Evolutionary conservation across 192 early-diverging fungal species (phyloP), one percentile per base, ranked within the genome.

Genomic region (Backusella luteola): DNA sequence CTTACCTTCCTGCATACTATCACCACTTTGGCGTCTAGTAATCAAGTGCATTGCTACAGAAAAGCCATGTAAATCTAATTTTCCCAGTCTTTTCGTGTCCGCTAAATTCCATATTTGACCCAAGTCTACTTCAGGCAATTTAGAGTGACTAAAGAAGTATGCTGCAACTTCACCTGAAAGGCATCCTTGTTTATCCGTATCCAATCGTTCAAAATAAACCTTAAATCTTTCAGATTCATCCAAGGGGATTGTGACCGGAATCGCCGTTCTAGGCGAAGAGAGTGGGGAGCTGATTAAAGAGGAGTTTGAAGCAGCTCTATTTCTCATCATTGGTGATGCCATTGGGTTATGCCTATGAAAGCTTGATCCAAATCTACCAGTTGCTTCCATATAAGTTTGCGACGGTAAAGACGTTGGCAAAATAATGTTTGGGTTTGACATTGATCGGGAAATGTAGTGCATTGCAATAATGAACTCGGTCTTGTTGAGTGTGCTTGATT

Each of bases 391-490:
- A 71, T 90, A 87, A 77, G 91, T 53, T 21, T 86, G 79, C 7
- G 87, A 77, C 9, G 97, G 94, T 23, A 96, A 83, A 2, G 79
- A 66, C 1, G 82, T 46, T 14, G 97, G 97, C 17, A 97, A 84
- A 29, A 84, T 83, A 39, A 82, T 77, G 38, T 89, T 83, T 26
- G 86, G 85, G 32, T 91, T 92, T 29, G 85, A 83, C 90, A 95
- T 95, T 14, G 90, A 81, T 68, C 90, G 87, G 9, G 92, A 87
- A 59, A 98, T 91, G 70, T 94, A 91, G 76, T 90, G 87, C 96
- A 98, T 97, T 53, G 94, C 95, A 52, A 94, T 89, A 44, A 93
- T 89, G 83, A 98, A 98, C 75, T 96, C 94, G 11, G 89, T 85
- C 49, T 93, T 83, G 56, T 91, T 89, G 26, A 98, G 79, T 66